Conservation (phyloP, 1,284 basidiomycete species). For the Irpex lacteus region DNA sequence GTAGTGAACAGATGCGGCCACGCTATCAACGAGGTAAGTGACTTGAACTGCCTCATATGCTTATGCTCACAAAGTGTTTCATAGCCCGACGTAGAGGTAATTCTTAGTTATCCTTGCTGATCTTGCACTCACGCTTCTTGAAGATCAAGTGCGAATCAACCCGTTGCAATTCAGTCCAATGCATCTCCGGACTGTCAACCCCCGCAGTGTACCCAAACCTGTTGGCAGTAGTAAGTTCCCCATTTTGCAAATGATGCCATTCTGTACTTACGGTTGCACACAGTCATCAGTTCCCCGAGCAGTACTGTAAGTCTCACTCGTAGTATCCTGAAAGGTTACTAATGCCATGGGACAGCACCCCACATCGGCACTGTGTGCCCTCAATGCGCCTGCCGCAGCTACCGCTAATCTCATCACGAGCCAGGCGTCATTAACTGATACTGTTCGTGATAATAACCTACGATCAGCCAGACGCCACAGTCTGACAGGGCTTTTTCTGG, state of each 20-base stretch:
- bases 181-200: constrained; percentile 50
- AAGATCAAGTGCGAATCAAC: constrained; percentile 63
- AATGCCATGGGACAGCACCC: constrained; percentile 30
- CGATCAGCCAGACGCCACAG: background rate
- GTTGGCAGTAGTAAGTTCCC: constrained; percentile 69
- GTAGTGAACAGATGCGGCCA: constrained; percentile 45
- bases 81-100: constrained; percentile 64
- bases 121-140: constrained; percentile 2
- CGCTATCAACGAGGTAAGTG: constrained; percentile 49
- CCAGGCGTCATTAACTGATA: background rate
- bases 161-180: constrained; percentile 63
- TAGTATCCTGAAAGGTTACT: constrained; percentile 10
- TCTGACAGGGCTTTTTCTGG: background rate
- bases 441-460: background rate
- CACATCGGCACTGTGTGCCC: constrained; percentile 49
- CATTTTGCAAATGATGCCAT: constrained; percentile 12
- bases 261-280: constrained; percentile 4
- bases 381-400: constrained; percentile 20
- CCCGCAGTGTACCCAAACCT: constrained; percentile 51
- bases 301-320: constrained; percentile 46
- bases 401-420: background rate
- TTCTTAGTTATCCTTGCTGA: constrained; percentile 9
- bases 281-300: constrained; percentile 67
- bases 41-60: constrained; percentile 2
- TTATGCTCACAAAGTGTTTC: constrained; percentile 9